These are phyloP conservation scores for Aspergillus oerlinghausenensis DNA, from an alignment of 2,329 filamentous ascomycete species.

Conservation along the genomic window DNA sequence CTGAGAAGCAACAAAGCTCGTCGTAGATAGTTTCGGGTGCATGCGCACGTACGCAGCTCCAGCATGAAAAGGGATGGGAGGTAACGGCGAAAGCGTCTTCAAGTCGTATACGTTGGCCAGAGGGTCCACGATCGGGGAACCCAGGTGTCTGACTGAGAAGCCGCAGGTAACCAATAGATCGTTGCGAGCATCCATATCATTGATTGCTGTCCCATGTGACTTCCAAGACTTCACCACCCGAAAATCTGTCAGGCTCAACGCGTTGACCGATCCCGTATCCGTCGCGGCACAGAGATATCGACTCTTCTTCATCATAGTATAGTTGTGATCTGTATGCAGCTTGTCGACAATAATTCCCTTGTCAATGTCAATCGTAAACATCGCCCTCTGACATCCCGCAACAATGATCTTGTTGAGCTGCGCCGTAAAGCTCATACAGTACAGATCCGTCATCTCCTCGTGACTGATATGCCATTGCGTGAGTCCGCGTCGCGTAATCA, in stretches of 20 bases:
- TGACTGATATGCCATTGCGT: conserved; percentile 85
- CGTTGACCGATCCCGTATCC: conserved; percentile 73
- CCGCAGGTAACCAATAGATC: conserved; percentile 95
- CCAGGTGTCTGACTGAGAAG: conserved; percentile 76
- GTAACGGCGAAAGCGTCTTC: conserved; percentile 80
- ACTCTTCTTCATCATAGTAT: conserved; percentile 84
- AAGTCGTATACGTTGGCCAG: conserved; percentile 95
- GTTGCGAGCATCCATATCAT: conserved; percentile 94
- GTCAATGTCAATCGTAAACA: conserved; percentile 71
- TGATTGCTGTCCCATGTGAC: conserved; percentile 81
- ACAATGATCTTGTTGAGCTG: conserved; percentile 81
- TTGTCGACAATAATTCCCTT: conserved; percentile 70
- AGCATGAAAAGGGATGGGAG: conserved; percentile 86
- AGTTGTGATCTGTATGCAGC: conserved; percentile 69
- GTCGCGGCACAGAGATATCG: conserved; percentile 92
- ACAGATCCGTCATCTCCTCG: conserved; percentile 75
- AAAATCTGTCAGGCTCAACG: conserved; percentile 76
- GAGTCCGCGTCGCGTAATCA: conserved; percentile 75
- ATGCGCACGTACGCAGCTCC: conserved; percentile 93
- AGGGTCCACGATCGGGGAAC: conserved; percentile 79
- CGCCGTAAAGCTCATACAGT: conserved; percentile 93
- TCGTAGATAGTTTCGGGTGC: conserved; percentile 93
- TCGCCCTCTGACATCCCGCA: conserved; percentile 77
- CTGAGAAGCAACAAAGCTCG: conserved; percentile 87
- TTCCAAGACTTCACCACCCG: conserved; percentile 81